Percentiles rank a stretch among this genome's conserved stretches.
Evolutionary conservation across 2,329 filamentous ascomycete species (phyloP).

Genomic region (Penicillium sp.): DNA sequence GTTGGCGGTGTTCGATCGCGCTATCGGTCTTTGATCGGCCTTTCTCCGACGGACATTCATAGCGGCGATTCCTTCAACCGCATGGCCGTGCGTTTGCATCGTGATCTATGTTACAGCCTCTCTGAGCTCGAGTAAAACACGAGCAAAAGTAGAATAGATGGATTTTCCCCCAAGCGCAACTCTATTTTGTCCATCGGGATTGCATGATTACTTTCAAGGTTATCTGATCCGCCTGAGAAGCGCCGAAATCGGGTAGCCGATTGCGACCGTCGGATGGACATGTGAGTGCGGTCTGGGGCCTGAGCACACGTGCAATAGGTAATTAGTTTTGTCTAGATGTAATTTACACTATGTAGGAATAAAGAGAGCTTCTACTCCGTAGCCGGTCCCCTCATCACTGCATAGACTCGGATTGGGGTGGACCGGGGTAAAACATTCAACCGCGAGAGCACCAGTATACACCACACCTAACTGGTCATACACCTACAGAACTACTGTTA

Average conservation of each 20-base stretch:
- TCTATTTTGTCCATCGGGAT: not conserved
- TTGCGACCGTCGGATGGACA: slow-evolving; percentile 6
- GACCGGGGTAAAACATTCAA: slow-evolving; percentile 25
- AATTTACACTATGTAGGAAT: too few relatives aligned
- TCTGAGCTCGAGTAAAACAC: not conserved
- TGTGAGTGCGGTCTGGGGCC: not conserved
- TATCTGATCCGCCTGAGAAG: slow-evolving; percentile 2
- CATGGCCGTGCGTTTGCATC: not conserved
- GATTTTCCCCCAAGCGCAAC: not conserved
- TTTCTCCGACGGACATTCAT: slow-evolving; percentile 20
- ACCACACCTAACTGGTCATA: not conserved
- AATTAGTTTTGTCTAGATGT: slow-evolving; percentile 3
- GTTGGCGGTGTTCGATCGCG: slow-evolving; percentile 9
- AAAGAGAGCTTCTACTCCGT: not conserved
- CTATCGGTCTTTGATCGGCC: slow-evolving; percentile 24
- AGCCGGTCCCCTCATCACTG: too few relatives aligned
- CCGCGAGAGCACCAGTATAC: slow-evolving; percentile 10
- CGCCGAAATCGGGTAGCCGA: slow-evolving; percentile 25
- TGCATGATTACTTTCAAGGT: not conserved
- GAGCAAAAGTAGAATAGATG: too few relatives aligned
- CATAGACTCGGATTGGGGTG: not conserved
- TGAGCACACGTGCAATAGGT: slow-evolving; percentile 2
- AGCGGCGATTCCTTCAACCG: slow-evolving; percentile 18
- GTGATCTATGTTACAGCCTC: not conserved
- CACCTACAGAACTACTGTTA: not conserved